Percentiles rank a stretch among this genome's conserved stretches.
Conservation (phyloP, 2,329 filamentous ascomycete genomes). For the Fonsecaea monophora region DNA sequence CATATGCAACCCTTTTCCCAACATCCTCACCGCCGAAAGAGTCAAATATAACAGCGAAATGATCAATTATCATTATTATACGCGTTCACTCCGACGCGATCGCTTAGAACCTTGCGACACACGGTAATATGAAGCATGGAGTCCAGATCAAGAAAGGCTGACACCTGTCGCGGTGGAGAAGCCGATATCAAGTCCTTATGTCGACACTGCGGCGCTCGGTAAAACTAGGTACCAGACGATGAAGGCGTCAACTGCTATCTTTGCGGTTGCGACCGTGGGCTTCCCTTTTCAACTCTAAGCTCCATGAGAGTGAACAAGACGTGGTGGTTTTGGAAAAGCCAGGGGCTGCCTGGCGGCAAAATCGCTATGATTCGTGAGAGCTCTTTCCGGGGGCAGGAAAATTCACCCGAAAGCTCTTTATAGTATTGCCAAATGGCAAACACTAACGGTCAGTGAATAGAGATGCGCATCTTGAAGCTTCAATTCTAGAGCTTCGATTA, state of each 20-base stretch:
- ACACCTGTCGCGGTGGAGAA: conserved; percentile 2
- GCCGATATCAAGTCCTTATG: conserved; percentile 10
- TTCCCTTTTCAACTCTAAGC: conserved; percentile 9
- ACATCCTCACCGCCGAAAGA: neutral
- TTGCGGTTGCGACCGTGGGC: conserved; percentile 7
- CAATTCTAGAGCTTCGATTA: neutral
- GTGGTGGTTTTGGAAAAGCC: neutral
- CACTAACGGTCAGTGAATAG: neutral
- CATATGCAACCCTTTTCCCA: neutral
- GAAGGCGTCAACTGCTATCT: neutral
- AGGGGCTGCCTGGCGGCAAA: neutral
- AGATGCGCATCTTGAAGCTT: neutral
- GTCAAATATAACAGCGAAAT: neutral
- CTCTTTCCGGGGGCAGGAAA: neutral
- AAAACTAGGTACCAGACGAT: conserved; percentile 9
- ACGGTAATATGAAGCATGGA: neutral
- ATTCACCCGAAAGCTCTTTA: neutral
- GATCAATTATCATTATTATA: neutral
- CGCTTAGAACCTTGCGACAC: neutral
- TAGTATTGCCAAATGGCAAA: neutral
- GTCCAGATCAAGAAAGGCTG: neutral
- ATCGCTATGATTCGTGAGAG: neutral
- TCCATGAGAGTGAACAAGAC: conserved; percentile 18
- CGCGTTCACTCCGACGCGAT: neutral
- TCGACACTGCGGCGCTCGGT: conserved; percentile 13